Base-by-base conservation (phyloP, 352 stramenopile species). In the Globisporangium cylindrosporum region DNA sequence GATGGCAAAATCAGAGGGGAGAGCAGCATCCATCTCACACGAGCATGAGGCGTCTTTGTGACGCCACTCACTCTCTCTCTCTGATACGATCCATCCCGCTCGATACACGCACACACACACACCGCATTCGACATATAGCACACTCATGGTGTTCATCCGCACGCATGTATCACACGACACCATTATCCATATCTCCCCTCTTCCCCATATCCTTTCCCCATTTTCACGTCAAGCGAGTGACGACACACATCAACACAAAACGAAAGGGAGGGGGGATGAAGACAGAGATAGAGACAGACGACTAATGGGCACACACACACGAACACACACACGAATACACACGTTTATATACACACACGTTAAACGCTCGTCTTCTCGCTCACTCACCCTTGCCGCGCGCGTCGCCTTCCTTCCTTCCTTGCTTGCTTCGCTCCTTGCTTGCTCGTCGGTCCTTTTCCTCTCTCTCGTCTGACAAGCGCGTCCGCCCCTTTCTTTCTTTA, bases 401-500 rank as follows among this genome's bases (percentile, higher is more conserved):
- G 46, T 64, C 59, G 36, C 25, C 38, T 48, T 48, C 25, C 57
- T 60, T 46, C 3, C 14, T 12, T 20, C 38, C 38, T 62, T 62
- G 60, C 41, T 49, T 48, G 38, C 38, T 58, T 43, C 3, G 12
- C 20, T 18, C 36, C 38, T 62, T 62, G 60, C 41, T 49, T 48
- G 41, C 41, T 59, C 53, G 22, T 59, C 53, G 27, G 18, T 59
- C 54, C 24, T 36, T 59, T 59, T 22, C 54, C 53, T 59, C 51
- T 56, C 22, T 29, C 18, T 59, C 53, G 53, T 59, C 53, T 34
- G 53, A 59, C 53, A 59, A 59, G 53, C 53, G 53, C 53, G 53
- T 59, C 53, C 51, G 53, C 53, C 15, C 15, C 54, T 64, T 64
- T 64, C 59, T 64, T 64, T 64, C 59, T 64, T 64, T 64, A 64